Evolutionary conservation across 2,329 filamentous ascomycete species (phyloP), one percentile per base, ranked within the genome.

Genomic region (Botrytis fabae): DNA sequence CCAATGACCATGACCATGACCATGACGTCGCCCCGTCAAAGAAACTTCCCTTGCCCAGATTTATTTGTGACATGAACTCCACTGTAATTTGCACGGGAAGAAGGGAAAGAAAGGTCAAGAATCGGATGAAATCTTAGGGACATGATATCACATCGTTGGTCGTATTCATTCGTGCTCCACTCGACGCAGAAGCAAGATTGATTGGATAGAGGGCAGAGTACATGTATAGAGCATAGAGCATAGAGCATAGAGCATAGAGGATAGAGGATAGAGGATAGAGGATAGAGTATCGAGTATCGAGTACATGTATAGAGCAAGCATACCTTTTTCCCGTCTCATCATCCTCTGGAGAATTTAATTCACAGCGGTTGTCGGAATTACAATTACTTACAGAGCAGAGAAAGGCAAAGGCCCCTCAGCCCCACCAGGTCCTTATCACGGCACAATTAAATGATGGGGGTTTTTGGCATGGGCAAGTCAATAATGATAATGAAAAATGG

Each of bases 11-110:
- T 38, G 38, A 38, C 38, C 1, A 8, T 38, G 7, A 9, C 64
- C 57, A 57, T 68, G 64, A 68, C 64, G 64, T 68, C 64, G 64
- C 64, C 25, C 38, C 5, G 46, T 42, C 35, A 28, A 28, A 62
- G 7, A 4, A 28, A 32, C 44, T 44, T 10, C 1, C 40, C 18
- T 44, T n/a, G 12, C 46, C 44, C 32, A 65, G 18, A 22, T 14
- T 35, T 35, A 54, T 54, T 16, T 2, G 28, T 54, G 16, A 54
- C 16, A 54, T 10, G 2, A 48, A 20, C 32, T 38, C 63, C 63
- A 66, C 63, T 46, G 1, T 25, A 22, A 14, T 32, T 28, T 25
- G 1, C 7, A 38, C 38, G 38, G 38, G 38, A 9, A 38, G 38
- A 38, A 9, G 8, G 7, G 38, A n/a, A 14, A 64, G 18, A 64